phyloP scores from a whole-genome alignment of 2,329 filamentous ascomycete genomes.

The Nemania diffusa region DNA sequence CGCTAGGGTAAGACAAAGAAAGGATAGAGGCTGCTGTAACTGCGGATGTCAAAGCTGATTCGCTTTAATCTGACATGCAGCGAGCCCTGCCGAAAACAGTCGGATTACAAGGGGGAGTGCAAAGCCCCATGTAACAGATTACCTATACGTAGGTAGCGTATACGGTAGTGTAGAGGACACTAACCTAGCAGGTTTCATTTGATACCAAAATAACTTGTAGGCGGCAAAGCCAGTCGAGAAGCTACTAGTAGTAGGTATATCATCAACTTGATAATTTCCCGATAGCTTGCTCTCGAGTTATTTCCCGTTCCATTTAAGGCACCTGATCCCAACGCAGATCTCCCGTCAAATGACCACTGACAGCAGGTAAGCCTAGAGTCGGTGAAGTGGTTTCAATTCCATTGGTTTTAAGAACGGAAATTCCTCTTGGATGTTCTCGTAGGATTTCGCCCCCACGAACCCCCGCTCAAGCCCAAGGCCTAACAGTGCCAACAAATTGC shows the following conservation, averaged over 20 bases:
- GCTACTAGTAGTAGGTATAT: constrained; percentile 20
- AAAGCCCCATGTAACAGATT: constrained; percentile 29
- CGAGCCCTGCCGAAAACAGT: constrained; percentile 27
- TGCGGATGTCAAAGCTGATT: constrained; percentile 31
- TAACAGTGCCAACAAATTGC: constrained; percentile 35
- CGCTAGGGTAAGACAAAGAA: constrained; percentile 29
- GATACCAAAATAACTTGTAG: constrained; percentile 20
- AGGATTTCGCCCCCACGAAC: constrained; percentile 47
- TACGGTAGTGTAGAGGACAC: constrained; percentile 15
- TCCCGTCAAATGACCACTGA: constrained; percentile 28
- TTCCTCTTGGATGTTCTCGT: constrained; percentile 29
- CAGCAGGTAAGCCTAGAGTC: constrained; percentile 27
- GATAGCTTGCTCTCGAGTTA: not conserved
- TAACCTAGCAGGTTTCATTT: constrained; percentile 24
- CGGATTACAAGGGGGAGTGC: constrained; percentile 14
- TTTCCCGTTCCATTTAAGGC: constrained; percentile 24
- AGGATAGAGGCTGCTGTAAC: constrained; percentile 29
- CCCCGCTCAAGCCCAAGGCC: constrained; percentile 38
- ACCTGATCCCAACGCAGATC: constrained; percentile 21
- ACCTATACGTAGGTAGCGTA: too few species aligned
- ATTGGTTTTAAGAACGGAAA: constrained; percentile 24
- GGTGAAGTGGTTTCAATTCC: constrained; percentile 26
- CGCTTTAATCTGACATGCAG: constrained; percentile 37
- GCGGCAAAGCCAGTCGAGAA: constrained; percentile 31
- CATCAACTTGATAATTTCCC: constrained; percentile 12